Conservation (phyloP, 2,329 filamentous ascomycete species). For the Xylaria sp. region DNA sequence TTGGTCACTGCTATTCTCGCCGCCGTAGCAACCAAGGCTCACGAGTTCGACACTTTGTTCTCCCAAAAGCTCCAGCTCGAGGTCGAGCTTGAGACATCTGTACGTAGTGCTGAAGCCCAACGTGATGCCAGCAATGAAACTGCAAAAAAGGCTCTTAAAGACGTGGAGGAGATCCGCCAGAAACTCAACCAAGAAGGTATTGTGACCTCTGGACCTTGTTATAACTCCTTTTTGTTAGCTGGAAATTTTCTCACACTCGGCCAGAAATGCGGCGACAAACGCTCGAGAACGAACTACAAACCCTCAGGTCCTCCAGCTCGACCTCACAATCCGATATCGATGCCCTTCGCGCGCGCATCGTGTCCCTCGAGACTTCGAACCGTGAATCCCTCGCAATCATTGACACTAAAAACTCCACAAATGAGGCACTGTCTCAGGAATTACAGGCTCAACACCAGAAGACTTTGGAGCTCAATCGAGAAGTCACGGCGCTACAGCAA, state of each 20-base stretch:
- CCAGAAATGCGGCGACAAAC: slow-evolving; percentile 77
- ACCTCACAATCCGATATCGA: slow-evolving; percentile 77
- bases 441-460: slow-evolving; percentile 89
- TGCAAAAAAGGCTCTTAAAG: slow-evolving; percentile 81
- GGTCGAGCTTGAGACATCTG: slow-evolving; percentile 90
- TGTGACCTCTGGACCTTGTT: slow-evolving; percentile 27
- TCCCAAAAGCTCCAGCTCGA: slow-evolving; percentile 88
- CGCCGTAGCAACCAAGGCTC: slow-evolving; percentile 77
- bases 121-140: slow-evolving; percentile 81
- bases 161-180: slow-evolving; percentile 79
- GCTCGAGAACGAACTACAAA: slow-evolving; percentile 81
- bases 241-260: slow-evolving; percentile 23
- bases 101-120: slow-evolving; percentile 82
- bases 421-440: slow-evolving; percentile 85
- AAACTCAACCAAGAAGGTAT: slow-evolving; percentile 84
- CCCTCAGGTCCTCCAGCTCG: slow-evolving; percentile 75
- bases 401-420: slow-evolving; percentile 85
- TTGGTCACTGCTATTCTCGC: slow-evolving; percentile 77
- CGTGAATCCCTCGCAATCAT: slow-evolving; percentile 87
- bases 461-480: slow-evolving; percentile 80
- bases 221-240: background rate
- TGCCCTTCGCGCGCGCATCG: slow-evolving; percentile 79
- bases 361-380: slow-evolving; percentile 88
- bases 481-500: slow-evolving; percentile 82
- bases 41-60: slow-evolving; percentile 80